Base-by-base conservation (phyloP, 139 green algal genomes). In the Chlorella sp. region DNA sequence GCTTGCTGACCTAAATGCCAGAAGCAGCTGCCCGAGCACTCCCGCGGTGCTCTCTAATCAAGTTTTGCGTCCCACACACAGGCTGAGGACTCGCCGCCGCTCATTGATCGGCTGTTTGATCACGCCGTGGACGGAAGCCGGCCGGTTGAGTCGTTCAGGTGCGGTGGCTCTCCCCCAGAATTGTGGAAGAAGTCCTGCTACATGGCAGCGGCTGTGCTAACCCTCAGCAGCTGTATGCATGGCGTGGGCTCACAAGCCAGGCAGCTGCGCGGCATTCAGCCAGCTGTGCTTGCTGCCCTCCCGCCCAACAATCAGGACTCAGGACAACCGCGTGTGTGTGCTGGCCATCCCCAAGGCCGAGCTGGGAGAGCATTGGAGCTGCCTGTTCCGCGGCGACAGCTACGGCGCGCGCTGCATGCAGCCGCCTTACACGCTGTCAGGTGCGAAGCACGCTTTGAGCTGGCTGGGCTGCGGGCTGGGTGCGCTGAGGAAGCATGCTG, bases 341-440 rank as follows among this genome's bases (percentile, higher is more conserved):
- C 20, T 93, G 30, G 26, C 28, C 4, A 56, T 96, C 9, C 80
- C 73, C 2, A 96, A 96, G 70, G 80, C 51, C 2, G 67, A 89
- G 41, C 57, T 64, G 32, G 92, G 92, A 0, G 23, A 91, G 70
- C 60, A 63, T 0, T 96, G 92, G 93, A 74, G 38, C 44, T 64
- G 83, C 30, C 71, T 94, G 62, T 96, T 96, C 63, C 41, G 81
- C 15, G 94, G 94, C 12, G 94, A 96, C 83, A 84, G 60, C 30
- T 81, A 94, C 55, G 89, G 87, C 3, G 83, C 41, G 15, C 85
- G 93, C 44, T 93, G 89, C 87, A 73, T 95, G 73, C 28, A 91
- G 47, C 85, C 88, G 0, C 85, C 86, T 28, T 95, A 93, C 86
- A 82, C 34, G 1, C 34, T 95, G 13, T 81, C 86, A 84, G 84